These are phyloP conservation scores for Oenanthe sinensis DNA, from an alignment of 129 eudicot species.

Conservation along the genomic window DNA sequence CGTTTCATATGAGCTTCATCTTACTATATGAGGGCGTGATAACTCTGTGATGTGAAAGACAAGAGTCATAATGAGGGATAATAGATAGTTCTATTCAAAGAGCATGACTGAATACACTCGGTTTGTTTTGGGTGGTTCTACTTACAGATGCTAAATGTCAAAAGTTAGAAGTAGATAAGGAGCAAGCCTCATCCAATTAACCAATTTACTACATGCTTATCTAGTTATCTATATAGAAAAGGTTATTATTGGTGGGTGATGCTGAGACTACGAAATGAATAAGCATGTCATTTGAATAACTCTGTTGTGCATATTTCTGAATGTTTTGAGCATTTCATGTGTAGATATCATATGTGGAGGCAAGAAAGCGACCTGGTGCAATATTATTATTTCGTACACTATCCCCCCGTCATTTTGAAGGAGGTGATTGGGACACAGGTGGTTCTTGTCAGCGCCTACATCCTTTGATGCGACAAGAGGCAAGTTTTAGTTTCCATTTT, in stretches of 20 bases:
- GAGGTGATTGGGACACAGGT: conserved; percentile 94
- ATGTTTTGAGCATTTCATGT: neutral
- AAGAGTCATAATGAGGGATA: neutral
- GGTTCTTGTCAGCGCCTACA: conserved; percentile 71
- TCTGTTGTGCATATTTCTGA: neutral
- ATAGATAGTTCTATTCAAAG: neutral
- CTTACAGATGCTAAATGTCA: neutral
- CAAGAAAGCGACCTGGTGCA: conserved; percentile 45
- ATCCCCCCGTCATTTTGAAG: conserved; percentile 96
- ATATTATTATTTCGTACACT: conserved; percentile 63
- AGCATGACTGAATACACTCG: neutral
- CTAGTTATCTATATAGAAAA: neutral
- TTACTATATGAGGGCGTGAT: neutral
- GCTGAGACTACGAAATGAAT: neutral
- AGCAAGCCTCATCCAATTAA: neutral
- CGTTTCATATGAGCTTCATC: neutral
- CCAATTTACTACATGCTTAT: neutral
- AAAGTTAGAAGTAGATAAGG: neutral
- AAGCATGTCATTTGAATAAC: neutral
- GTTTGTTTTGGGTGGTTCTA: neutral
- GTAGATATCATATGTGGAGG: conserved; percentile 65
- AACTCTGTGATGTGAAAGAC: neutral
- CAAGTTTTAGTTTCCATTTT: conserved; percentile 13
- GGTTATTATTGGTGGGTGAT: neutral
- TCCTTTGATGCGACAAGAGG: conserved; percentile 58